Evolutionary conservation across 106 monocot species (phyloP).

Genomic region (Hemerocallis citrina): DNA sequence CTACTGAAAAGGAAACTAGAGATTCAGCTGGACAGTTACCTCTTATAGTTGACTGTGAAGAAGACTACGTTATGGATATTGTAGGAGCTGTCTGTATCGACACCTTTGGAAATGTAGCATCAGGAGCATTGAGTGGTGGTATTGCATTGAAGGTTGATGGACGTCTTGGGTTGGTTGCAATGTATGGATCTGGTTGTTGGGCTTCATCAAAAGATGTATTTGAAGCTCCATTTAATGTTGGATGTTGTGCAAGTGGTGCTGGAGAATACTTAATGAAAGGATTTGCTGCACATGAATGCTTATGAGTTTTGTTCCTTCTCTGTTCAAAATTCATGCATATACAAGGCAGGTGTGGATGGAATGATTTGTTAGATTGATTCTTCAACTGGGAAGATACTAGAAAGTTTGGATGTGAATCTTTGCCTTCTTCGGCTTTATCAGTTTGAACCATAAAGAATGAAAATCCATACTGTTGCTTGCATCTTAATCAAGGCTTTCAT

Average conservation of each 20-base stretch:
- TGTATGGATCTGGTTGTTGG: conserved; percentile 96
- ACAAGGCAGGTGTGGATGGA: too few species aligned
- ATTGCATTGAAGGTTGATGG: conserved; percentile 98
- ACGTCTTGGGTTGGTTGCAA: conserved; percentile 91
- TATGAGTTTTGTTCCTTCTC: too few species aligned
- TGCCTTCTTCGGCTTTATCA: too few species aligned
- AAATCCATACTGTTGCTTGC: too few species aligned
- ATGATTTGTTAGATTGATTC: too few species aligned
- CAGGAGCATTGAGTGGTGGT: conserved; percentile 94
- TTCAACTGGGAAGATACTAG: too few species aligned
- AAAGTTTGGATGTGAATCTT: too few species aligned
- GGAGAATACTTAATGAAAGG: conserved; percentile 90
- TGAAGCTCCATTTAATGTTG: conserved; percentile 67
- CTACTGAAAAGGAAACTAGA: conserved; percentile 9
- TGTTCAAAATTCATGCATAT: too few species aligned
- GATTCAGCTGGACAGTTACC: background rate
- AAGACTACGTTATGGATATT: conserved; percentile 73
- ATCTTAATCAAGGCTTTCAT: too few species aligned
- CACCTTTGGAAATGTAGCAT: conserved; percentile 58
- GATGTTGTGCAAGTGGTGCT: conserved; percentile 94
- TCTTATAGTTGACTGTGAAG: conserved; percentile 14
- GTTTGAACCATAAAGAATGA: too few species aligned
- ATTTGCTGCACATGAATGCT: conserved; percentile 92
- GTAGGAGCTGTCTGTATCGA: conserved; percentile 96
- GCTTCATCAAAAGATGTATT: conserved; percentile 80